phyloP scores from a whole-genome alignment of 164 flowering plant genomes.

The Liriodendron chinense region DNA sequence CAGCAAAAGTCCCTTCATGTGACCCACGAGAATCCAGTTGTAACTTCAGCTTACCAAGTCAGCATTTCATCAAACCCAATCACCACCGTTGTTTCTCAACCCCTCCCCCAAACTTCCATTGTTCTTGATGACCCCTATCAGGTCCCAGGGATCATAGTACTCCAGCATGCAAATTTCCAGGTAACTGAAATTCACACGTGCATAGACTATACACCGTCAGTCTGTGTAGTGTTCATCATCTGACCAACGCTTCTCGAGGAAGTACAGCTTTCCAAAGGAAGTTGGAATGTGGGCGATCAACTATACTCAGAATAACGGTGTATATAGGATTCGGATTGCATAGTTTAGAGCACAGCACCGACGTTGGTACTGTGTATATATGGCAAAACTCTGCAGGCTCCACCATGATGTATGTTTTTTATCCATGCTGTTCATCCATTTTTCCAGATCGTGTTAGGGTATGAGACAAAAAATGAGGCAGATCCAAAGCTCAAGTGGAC shows the following conservation, averaged over 20 bases:
- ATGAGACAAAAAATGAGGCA: too few species aligned
- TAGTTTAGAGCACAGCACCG: not conserved
- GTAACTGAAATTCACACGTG: slow-evolving; percentile 22
- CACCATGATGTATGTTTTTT: too few species aligned
- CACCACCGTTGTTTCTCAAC: slow-evolving; percentile 70
- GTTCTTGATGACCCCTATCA: slow-evolving; percentile 64
- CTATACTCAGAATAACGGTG: not conserved
- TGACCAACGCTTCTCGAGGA: not conserved
- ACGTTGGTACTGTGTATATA: too few species aligned
- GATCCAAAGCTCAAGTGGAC: too few species aligned
- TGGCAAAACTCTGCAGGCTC: not conserved
- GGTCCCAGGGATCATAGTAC: slow-evolving; percentile 64
- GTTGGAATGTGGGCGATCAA: not conserved
- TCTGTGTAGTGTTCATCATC: not conserved
- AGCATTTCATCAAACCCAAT: slow-evolving; percentile 70
- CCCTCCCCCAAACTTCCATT: slow-evolving; percentile 54
- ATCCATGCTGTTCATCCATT: too few species aligned
- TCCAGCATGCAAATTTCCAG: slow-evolving; percentile 68
- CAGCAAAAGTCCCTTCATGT: slow-evolving; percentile 27
- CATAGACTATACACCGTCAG: not conserved
- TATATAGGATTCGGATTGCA: not conserved
- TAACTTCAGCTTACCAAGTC: slow-evolving; percentile 65
- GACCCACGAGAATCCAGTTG: slow-evolving; percentile 25
- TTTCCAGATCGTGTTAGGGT: too few species aligned
- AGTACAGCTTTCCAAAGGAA: not conserved